Evolutionary conservation across 495 filamentous ascomycete genomes (phyloP).

Genomic region (Trypethelium eluteriae): DNA sequence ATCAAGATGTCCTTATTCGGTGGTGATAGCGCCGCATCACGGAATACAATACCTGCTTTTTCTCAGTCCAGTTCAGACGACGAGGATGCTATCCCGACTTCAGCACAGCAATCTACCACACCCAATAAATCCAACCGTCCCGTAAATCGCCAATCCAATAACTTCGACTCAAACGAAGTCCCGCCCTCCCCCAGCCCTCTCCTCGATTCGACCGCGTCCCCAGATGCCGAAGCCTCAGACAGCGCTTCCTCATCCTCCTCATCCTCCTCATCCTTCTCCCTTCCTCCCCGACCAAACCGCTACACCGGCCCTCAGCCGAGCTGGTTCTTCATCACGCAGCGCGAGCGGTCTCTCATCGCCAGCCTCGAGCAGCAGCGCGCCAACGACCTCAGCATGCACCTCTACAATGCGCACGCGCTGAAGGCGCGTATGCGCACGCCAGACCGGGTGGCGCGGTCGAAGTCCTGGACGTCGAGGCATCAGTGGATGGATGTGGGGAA

Average conservation of each 20-base stretch:
- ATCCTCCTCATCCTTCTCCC: background rate
- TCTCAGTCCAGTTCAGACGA: background rate
- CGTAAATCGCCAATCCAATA: background rate
- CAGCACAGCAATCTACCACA: background rate
- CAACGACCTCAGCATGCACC: constrained; percentile 61
- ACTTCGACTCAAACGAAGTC: background rate
- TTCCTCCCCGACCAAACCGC: constrained; percentile 43
- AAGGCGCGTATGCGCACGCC: constrained; percentile 40
- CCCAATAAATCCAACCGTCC: background rate
- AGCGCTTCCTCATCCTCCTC: background rate
- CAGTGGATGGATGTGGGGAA: constrained; percentile 28
- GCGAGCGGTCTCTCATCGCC: constrained; percentile 51
- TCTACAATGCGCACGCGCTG: constrained; percentile 65
- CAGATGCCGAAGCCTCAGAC: background rate
- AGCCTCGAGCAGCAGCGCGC: constrained; percentile 50
- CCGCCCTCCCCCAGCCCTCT: background rate
- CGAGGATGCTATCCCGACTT: background rate
- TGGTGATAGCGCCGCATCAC: constrained; percentile 4
- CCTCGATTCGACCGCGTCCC: background rate
- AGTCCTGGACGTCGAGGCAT: constrained; percentile 31
- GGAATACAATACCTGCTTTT: background rate
- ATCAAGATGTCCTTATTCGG: constrained; percentile 11
- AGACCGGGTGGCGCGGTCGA: constrained; percentile 23
- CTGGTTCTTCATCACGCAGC: constrained; percentile 52
- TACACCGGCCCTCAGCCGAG: constrained; percentile 48